Base-by-base conservation (phyloP, 208 protist genomes). In the Giardia muris region DNA sequence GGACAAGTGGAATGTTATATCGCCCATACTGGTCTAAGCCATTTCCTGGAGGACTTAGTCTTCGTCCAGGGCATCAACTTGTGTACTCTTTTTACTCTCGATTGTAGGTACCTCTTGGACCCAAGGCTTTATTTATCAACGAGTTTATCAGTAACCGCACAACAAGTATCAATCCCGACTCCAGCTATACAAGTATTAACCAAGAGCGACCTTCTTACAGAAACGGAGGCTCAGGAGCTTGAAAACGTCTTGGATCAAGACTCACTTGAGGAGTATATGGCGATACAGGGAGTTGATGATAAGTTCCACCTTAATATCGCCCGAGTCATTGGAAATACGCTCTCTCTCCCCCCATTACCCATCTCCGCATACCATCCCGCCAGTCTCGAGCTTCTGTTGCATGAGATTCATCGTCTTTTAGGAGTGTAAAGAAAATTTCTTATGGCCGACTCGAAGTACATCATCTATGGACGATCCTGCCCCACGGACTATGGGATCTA, bases 1-100 rank as follows among this genome's bases (percentile, higher is more conserved):
- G 57, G 57, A 76, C 57, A 76, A 76, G 57, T 76, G 57, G 57
- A 76, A 76, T 76, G 57, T 30, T 76, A 76, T 30, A 76, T 76
- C 19, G 57, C 57, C 10, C 30, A 76, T 30, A 30, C 10, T 76
- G 30, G 19, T 30, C 10, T 76, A 39, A 30, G 30, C 57, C 30
- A 10, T 76, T 39, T 76, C 57, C 57, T 76, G 30, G 30, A 10
- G 10, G 19, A 76, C 57, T 76, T 76, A 30, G 19, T 76, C 30
- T 10, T 76, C 30, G 57, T 39, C 57, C 57, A 76, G 19, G 30
- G 30, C 19, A 10, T 39, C 57, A 76, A 76, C 57, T 30, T 76
- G 10, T 76, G 57, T 30, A 30, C 19, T 30, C 57, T 76, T 76
- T 30, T 76, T 10, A 10, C 30, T 30, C 10, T 30, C 57, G 57